phyloP scores from a whole-genome alignment of 305 asterid genomes.

The Petunia hybrid region DNA sequence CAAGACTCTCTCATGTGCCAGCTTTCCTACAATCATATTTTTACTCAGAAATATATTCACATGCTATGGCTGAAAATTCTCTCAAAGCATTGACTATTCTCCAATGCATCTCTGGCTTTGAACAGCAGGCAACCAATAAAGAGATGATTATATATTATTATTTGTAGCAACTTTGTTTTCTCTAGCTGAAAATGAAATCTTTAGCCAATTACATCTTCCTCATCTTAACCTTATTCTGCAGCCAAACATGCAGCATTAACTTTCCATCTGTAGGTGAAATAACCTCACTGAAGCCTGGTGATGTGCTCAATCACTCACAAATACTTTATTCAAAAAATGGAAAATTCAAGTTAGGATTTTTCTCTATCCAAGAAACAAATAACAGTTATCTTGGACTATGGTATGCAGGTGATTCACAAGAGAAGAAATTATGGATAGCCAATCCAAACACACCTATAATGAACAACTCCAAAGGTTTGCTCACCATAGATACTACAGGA shows the following conservation, averaged over 20 bases:
- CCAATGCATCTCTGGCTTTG: neutral
- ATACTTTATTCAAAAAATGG: no score
- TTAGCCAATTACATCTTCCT: no score
- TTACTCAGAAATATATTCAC: neutral
- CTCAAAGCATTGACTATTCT: neutral
- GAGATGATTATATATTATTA: no score
- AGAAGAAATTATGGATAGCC: constrained; percentile 35
- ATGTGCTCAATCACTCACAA: no score
- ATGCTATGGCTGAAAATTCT: neutral
- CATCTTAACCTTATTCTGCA: no score
- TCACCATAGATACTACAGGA: constrained; percentile 33
- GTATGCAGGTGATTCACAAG: neutral
- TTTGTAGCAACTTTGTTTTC: no score
- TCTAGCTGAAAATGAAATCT: no score
- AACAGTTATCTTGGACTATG: constrained; percentile 17
- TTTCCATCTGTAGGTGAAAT: no score
- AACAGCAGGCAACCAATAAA: neutral
- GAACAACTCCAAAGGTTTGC: neutral
- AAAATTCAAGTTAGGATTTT: constrained; percentile 36
- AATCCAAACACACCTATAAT: constrained; percentile 32
- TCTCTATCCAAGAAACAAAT: neutral
- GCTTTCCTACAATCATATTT: constrained; percentile 8
- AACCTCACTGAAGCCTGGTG: no score
- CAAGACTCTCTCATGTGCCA: neutral
- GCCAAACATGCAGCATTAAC: no score